These are phyloP conservation scores for Aschersonia sp. DNA, from an alignment of 2,329 filamentous ascomycete genomes.

Conservation along the genomic window DNA sequence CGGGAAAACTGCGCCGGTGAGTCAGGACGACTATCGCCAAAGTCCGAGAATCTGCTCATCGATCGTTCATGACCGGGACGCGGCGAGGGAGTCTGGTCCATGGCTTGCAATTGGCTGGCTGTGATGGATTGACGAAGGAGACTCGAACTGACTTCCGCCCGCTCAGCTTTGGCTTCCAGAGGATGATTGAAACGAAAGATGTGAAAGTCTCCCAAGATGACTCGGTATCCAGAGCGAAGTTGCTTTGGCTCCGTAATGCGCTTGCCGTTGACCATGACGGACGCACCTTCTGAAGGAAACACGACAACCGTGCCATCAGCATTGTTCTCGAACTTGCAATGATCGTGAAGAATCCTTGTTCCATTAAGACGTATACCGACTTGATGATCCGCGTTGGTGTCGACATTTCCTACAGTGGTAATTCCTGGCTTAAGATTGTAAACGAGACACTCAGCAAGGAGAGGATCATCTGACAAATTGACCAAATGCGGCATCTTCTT, in stretches of 20 bases:
- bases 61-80: slow-evolving; percentile 54
- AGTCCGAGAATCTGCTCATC: slow-evolving; percentile 69
- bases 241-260: slow-evolving; percentile 76
- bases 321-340: slow-evolving; percentile 83
- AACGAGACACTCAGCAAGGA: slow-evolving; percentile 88
- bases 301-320: slow-evolving; percentile 86
- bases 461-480: slow-evolving; percentile 87
- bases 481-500: slow-evolving; percentile 99
- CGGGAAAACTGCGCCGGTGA: slow-evolving; percentile 58
- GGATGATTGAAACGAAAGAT: slow-evolving; percentile 98
- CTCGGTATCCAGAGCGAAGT: slow-evolving; percentile 80
- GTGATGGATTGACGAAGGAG: slow-evolving; percentile 71
- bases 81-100: slow-evolving; percentile 42
- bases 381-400: slow-evolving; percentile 58
- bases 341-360: slow-evolving; percentile 79
- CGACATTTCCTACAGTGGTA: slow-evolving; percentile 89
- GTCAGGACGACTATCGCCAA: slow-evolving; percentile 63
- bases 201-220: slow-evolving; percentile 95
- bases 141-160: slow-evolving; percentile 69
- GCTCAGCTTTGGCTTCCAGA: slow-evolving; percentile 84
- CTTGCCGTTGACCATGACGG: slow-evolving; percentile 95
- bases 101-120: slow-evolving; percentile 41
- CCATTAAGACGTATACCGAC: slow-evolving; percentile 91
- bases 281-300: slow-evolving; percentile 77
- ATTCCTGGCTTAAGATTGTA: slow-evolving; percentile 96